Evolutionary conservation across 2,329 filamentous ascomycete species (phyloP).

Genomic region (Colletotrichum liaoningense): DNA sequence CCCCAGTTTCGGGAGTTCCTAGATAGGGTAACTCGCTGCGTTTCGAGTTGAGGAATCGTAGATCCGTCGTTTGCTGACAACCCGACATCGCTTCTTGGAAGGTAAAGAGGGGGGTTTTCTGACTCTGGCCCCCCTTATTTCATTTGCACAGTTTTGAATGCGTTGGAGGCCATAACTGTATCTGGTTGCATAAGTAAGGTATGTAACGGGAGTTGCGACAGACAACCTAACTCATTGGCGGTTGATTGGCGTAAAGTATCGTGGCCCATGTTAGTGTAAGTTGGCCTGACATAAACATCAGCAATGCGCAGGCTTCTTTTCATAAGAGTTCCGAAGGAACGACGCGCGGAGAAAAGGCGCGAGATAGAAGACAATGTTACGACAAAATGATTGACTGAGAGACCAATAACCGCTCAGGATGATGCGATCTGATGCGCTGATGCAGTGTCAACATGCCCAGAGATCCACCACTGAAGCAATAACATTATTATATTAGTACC

Average conservation of each 20-base stretch:
- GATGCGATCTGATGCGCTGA: conserved; percentile 20
- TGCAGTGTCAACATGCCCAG: conserved; percentile 7
- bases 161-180: conserved; percentile 5
- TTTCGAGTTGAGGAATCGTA: conserved; percentile 32
- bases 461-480: conserved; percentile 22
- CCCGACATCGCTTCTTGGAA: neutral
- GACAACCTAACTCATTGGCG: neutral
- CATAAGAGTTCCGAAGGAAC: neutral
- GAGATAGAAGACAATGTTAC: no score
- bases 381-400: neutral
- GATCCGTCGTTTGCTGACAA: conserved; percentile 9
- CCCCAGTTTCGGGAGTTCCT: conserved; percentile 23
- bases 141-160: conserved; percentile 2
- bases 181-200: conserved; percentile 2
- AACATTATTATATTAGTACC: conserved; percentile 9
- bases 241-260: neutral
- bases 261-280: neutral
- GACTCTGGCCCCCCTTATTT: conserved; percentile 1
- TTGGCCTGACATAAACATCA: conserved; percentile 16
- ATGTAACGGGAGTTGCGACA: conserved; percentile 3
- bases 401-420: conserved; percentile 12
- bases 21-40: conserved; percentile 9
- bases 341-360: neutral
- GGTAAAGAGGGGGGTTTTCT: neutral
- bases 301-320: neutral